Base-by-base conservation (phyloP, 192 early-diverging fungal genomes). In the Coemansia sp. region DNA sequence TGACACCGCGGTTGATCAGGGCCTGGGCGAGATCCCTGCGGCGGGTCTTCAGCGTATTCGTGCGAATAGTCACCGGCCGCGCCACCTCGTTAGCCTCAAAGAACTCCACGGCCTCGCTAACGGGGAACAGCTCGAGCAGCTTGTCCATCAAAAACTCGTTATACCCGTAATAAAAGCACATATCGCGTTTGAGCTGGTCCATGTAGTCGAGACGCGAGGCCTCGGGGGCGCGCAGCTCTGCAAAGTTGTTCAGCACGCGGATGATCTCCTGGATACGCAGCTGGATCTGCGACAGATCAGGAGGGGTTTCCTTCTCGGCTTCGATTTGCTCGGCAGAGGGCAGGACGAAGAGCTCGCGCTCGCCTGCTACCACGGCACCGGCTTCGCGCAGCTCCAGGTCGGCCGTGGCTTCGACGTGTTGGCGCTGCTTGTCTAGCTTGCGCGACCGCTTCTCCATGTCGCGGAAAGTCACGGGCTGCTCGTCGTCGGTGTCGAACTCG, bases 71-170 rank as follows among this genome's bases (percentile, higher is more conserved):
- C 7, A 99, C 87, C 0, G 97, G 97, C 30, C 97, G 83, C 25
- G 91, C 87, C 0, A 93, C 88, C 80, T 99, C 97, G 80, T 99
- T 99, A 52, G 97, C 94, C 69, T 99, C 97, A 63, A 99, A 98
- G 80, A 99, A 99, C 70, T 96, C 95, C 24, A 99, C 86, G 0
- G 91, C 91, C 67, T 96, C 94, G 37, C 89, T 84, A 2, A 92
- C 82, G 9, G 93, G 81, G 78, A 98, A 96, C 63, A 96, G 79
- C 61, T 96, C 82, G 73, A 96, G 87, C 7, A 98, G 83, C 70
- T 94, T 94, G 61, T 94, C 90, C 67, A 88, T 82, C 63, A 99
- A 76, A 54, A 85, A 98, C 24, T 93, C 87, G 57, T 91, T 93
- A 75, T 98, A 98, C 30, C 95, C 95, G 70, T 98, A 98, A 81